Evolutionary conservation across 306 rosid genomes (phyloP).

Genomic region (Casuarina cunninghamiana): DNA sequence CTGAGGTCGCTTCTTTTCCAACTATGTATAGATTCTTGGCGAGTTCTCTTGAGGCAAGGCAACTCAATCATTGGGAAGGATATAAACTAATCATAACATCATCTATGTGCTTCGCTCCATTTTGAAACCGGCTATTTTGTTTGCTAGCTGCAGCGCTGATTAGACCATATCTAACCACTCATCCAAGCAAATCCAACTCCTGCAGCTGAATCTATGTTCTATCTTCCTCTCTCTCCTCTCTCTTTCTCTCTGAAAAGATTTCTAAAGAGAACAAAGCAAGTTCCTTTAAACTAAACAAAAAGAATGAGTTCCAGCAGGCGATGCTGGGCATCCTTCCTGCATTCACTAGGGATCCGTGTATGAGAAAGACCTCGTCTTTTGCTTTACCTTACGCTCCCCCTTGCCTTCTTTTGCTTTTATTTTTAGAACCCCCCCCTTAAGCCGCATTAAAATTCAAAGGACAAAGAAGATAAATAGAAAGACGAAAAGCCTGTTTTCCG

Average conservation of each 20-base stretch:
- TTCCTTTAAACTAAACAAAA: constrained; percentile 71
- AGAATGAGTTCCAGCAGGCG: constrained; percentile 69
- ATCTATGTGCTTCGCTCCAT: constrained; percentile 25
- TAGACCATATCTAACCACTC: constrained; percentile 40
- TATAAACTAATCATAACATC: constrained; percentile 41
- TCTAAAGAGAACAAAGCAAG: constrained; percentile 52
- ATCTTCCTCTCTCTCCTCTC: neutral
- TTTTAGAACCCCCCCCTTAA: constrained; percentile 22
- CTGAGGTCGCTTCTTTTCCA: constrained; percentile 15
- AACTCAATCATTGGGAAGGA: constrained; percentile 55
- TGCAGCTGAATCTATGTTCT: constrained; percentile 43
- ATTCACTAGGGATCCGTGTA: constrained; percentile 83
- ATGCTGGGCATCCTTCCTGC: constrained; percentile 53
- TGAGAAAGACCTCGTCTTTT: constrained; percentile 76
- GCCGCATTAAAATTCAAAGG: constrained; percentile 12
- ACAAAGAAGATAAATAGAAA: constrained; percentile 3
- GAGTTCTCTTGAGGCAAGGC: constrained; percentile 29
- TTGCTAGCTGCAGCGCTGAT: constrained; percentile 33
- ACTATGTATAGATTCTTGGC: constrained; percentile 29
- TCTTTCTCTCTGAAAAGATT: constrained; percentile 29
- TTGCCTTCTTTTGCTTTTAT: constrained; percentile 34
- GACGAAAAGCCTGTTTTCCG: constrained; percentile 8
- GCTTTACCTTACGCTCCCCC: constrained; percentile 43
- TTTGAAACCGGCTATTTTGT: constrained; percentile 39
- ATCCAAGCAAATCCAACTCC: constrained; percentile 40